Base-by-base conservation (phyloP, 2,329 filamentous ascomycete species). In the Phialemonium atrogriseum region DNA sequence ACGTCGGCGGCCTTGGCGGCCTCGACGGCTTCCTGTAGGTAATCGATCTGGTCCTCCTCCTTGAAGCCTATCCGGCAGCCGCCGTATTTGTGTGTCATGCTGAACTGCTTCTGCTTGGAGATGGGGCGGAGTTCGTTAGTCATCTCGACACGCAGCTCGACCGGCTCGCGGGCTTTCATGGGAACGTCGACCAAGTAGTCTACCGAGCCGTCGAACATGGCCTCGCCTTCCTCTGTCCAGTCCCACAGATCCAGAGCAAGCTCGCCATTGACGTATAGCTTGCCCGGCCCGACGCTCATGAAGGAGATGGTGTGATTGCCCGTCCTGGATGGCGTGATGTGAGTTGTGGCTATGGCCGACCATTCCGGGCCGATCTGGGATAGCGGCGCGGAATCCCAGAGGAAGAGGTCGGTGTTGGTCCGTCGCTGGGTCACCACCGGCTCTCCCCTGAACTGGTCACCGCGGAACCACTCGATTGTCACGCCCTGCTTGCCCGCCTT, bases 1-100 rank as follows among this genome's bases (percentile, higher is more conserved):
- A 81, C 73, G 45, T 84, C 79, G 0, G 77, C 73, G 3, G 64
- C 62, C 38, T 60, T 70, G 7, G 80, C 80, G 2, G 66, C 62
- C 13, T 73, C 64, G 4, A 80, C 70, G 1, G 80, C 80, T 48
- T 82, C 66, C 40, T 77, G 66, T n/a, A 83, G 60, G 40, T 73
- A 71, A 43, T 77, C 66, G 18, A 70, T 48, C 44, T 72, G 69
- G 41, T 78, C 73, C 41, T 79, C 68, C 44, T 81, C 72, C 48
- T 80, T 76, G 50, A 81, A 83, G 0, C 80, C 80, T 30, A 84
- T 77, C 4, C 80, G 71, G 44, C 79, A 82, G 3, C 80, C 80
- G 11, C 80, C 79, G 38, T 82, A 82, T 36, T 75, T 75, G 50
- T 84, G 71, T 7, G 73, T 76, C 38, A 64, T 67, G 52, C 56